phyloP scores from a whole-genome alignment of 495 filamentous ascomycete genomes.

The Neurospora hispaniola region DNA sequence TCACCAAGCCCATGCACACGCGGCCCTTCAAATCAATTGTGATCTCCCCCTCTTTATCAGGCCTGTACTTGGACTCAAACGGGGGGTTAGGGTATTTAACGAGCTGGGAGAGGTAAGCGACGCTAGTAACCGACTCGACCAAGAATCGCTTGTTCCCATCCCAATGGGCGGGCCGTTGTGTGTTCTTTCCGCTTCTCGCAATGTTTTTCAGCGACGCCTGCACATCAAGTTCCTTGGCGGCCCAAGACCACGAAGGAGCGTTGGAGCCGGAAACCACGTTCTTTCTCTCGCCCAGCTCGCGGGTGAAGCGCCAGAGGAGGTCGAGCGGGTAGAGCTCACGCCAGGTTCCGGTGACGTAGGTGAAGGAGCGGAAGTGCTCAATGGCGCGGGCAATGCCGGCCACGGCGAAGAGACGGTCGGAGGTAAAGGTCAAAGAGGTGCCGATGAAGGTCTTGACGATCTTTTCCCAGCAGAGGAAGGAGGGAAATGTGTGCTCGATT shows the following conservation, averaged over 20 bases:
- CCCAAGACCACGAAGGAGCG: not conserved
- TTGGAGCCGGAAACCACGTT: not conserved
- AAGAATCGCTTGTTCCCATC: not conserved
- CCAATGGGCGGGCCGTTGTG: not conserved
- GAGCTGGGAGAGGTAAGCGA: not conserved
- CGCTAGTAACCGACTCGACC: not conserved
- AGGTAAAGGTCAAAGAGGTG: slow-evolving; percentile 7
- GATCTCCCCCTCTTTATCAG: not conserved
- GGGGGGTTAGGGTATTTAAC: not conserved
- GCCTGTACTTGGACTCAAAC: not conserved
- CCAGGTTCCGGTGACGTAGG: slow-evolving; percentile 16
- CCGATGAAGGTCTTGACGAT: not conserved
- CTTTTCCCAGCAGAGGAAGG: not conserved
- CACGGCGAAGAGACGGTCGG: slow-evolving; percentile 13
- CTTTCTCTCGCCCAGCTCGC: not conserved
- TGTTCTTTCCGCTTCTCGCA: not conserved
- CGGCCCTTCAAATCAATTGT: not conserved
- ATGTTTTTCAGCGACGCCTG: not conserved
- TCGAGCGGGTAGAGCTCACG: slow-evolving; percentile 4
- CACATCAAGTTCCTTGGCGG: not conserved
- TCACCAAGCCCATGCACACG: not conserved
- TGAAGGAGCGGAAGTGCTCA: slow-evolving; percentile 2
- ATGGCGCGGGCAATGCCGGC: slow-evolving; percentile 14
- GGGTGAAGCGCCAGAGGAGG: slow-evolving; percentile 3
- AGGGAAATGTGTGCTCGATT: not conserved